Evolutionary conservation across 257 asterid species (phyloP), one percentile per base, ranked within the genome.

Genomic region (Ophiorrhiza pumila): DNA sequence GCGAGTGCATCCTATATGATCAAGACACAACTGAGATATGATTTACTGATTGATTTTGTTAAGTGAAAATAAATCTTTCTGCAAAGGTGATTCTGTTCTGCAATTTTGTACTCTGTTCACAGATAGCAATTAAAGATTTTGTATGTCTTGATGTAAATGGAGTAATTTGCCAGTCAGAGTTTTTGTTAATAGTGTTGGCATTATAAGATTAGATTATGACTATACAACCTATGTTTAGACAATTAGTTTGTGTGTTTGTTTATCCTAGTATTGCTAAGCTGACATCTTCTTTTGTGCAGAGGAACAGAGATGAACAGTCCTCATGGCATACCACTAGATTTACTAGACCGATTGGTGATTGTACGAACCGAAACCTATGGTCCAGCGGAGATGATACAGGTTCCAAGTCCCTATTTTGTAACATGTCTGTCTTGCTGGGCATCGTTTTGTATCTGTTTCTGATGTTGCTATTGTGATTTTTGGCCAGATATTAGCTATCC

Each of bases 351-450:
- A 5, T 80, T 95, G 89, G 93, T 81, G 66, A 95, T 95, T 76
- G 91, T 95, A 72, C 88, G 99, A 78, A 92, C 98, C 0, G 94
- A 84, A 83, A 95, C 95, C 27, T 95, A 95, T 71, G 98, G 99
- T 57, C 97, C 99, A 5, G 93, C 98, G 41, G 98, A 95, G 83
- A 95, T 89, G 98, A 92, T 95, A 79, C 97, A 95, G 99, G 98
- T 91, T 69, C 14, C 31, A 50, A 39, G 41, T 29, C 69, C 45
- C 37, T 58, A 29, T 67, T 4, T 15, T 53, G 12, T 72, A 5
- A 34, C 67, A 18, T 34, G 31, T 43, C 25, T 39, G 72, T 46
- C 15, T 68, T n/a, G 27, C 17, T 11, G 11, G 23, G 12, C 52
- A 17, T 27, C 37, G 59, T 27, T 20, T 43, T 45, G 29, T 65